Conservation (phyloP, 75 land plant genomes). For the Cryptomeria japonica region DNA sequence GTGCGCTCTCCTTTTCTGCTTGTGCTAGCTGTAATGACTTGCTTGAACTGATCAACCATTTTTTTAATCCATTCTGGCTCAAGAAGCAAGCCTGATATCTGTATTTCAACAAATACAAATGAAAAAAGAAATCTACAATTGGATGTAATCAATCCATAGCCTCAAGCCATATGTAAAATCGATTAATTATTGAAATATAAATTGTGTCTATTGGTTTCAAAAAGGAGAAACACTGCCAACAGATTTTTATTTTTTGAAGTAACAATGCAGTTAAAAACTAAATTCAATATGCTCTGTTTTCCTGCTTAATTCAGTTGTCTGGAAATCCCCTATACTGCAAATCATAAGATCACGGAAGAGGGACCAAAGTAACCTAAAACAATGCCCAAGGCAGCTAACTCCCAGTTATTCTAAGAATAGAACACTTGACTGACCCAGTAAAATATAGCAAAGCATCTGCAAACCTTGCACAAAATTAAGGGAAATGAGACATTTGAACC, state of each 20-base stretch:
- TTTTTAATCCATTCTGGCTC: conserved; percentile 49
- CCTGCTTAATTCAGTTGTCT: not conserved
- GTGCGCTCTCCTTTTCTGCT: conserved; percentile 47
- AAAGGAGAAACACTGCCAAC: not conserved
- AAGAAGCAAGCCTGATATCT: conserved; percentile 42
- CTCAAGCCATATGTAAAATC: not conserved
- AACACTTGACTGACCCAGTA: not conserved
- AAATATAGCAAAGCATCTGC: not conserved
- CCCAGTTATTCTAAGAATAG: not conserved
- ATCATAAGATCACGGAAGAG: not conserved
- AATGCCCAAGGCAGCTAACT: not conserved
- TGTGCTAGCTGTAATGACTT: conserved; percentile 46
- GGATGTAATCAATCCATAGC: not conserved
- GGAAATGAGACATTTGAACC: not conserved
- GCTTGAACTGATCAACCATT: conserved; percentile 57
- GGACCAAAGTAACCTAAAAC: not conserved
- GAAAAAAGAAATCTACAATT: not conserved
- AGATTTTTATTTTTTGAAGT: not conserved
- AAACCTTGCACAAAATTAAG: not conserved
- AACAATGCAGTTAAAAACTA: not conserved
- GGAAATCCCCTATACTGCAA: not conserved
- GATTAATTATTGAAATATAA: not conserved
- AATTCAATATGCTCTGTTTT: not conserved
- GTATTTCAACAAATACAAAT: not conserved
- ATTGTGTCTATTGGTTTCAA: not conserved